Percentiles rank a stretch among this genome's conserved stretches.
These are phyloP conservation scores for Deuterostichococcus epilithicus DNA, from an alignment of 139 green algal genomes.

Conservation along the genomic window DNA sequence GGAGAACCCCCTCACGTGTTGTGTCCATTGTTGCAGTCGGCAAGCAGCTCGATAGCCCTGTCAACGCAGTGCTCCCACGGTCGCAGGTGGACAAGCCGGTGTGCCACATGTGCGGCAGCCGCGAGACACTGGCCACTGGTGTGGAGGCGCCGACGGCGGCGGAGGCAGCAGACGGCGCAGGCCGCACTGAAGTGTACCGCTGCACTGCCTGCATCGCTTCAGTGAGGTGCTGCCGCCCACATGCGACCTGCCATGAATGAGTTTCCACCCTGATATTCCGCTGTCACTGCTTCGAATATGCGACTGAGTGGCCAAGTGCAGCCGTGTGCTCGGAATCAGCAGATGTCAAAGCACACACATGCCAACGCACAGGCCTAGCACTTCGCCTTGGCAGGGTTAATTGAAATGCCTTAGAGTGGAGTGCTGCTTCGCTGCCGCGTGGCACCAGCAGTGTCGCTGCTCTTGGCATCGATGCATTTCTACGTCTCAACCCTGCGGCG, in stretches of 20 bases:
- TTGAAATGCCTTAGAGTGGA: neutral
- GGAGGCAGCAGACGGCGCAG: conserved; percentile 37
- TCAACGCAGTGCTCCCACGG: neutral
- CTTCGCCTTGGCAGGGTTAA: neutral
- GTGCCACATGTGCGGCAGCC: conserved; percentile 42
- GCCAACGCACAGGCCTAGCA: neutral
- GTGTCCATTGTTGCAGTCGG: neutral
- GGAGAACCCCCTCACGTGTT: neutral
- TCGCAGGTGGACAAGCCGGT: conserved; percentile 34
- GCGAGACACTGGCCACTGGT: conserved; percentile 12
- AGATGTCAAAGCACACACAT: neutral
- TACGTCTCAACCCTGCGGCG: no score
- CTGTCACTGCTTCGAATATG: neutral
- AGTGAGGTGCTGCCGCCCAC: neutral
- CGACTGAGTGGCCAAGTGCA: neutral
- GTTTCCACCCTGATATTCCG: neutral
- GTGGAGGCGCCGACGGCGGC: conserved; percentile 25
- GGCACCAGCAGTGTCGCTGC: no score
- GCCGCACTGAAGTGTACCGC: conserved; percentile 59
- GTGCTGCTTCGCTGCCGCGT: no score
- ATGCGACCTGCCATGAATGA: neutral
- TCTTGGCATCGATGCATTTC: no score
- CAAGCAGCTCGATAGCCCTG: neutral
- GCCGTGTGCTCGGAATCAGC: neutral
- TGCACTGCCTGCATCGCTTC: conserved; percentile 31